phyloP scores from a whole-genome alignment of 2,329 filamentous ascomycete species.

The Fusarium musae region DNA sequence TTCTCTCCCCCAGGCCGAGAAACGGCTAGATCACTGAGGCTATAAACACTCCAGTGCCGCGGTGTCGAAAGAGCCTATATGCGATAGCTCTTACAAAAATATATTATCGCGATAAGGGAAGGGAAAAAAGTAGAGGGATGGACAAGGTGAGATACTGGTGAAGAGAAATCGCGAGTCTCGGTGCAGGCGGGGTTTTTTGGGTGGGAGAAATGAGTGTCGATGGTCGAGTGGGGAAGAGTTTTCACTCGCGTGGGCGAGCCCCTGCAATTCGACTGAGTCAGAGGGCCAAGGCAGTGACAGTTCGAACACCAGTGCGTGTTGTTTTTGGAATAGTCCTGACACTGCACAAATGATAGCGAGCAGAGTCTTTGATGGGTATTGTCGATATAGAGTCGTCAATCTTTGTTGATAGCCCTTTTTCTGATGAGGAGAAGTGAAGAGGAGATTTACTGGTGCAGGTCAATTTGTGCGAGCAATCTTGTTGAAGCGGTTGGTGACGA shows the following conservation, averaged over 20 bases:
- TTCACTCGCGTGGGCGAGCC: slow-evolving; percentile 19
- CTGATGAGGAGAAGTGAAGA: background rate
- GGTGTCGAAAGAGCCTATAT: background rate
- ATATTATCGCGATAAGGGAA: slow-evolving; percentile 34
- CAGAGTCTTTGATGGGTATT: background rate
- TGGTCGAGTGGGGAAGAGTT: slow-evolving; percentile 49
- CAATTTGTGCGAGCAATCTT: background rate
- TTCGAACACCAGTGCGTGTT: slow-evolving; percentile 40
- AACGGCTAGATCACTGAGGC: slow-evolving; percentile 7
- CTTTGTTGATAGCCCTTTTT: background rate
- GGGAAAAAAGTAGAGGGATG: background rate
- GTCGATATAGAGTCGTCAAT: background rate
- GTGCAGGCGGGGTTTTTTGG: slow-evolving; percentile 39
- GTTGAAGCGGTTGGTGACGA: background rate
- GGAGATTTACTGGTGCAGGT: background rate
- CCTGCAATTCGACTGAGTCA: slow-evolving; percentile 33
- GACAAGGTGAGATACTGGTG: slow-evolving; percentile 37
- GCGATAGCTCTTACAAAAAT: background rate
- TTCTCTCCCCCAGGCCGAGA: slow-evolving; percentile 28
- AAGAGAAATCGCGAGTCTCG: slow-evolving; percentile 39
- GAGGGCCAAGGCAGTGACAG: slow-evolving; percentile 33
- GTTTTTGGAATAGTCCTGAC: slow-evolving; percentile 17
- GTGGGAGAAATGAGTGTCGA: slow-evolving; percentile 13
- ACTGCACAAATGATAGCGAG: fast-evolving
- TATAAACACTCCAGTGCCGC: slow-evolving; percentile 3